Percentiles rank a stretch among this genome's conserved stretches.
phyloP scores from a whole-genome alignment of 768 basidiomycete species.

The Pholiota conissans region DNA sequence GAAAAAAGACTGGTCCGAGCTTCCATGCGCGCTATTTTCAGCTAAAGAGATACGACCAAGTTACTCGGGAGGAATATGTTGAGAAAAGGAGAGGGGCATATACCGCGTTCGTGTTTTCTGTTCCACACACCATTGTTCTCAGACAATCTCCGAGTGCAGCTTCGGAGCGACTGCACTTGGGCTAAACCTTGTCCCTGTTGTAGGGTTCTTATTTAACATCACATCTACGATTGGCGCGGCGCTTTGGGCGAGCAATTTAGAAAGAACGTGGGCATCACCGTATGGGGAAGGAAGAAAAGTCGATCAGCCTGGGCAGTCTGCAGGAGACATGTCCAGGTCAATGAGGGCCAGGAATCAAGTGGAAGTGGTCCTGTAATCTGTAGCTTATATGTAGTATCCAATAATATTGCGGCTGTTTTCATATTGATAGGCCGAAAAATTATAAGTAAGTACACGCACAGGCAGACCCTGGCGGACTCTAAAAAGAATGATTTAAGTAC shows the following conservation, averaged over 20 bases:
- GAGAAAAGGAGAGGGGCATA: slow-evolving; percentile 55
- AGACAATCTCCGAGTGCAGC: slow-evolving; percentile 26
- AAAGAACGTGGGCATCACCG: slow-evolving; percentile 32
- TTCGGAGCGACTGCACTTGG: slow-evolving; percentile 62
- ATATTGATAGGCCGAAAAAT: too few relatives aligned
- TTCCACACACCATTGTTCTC: background rate
- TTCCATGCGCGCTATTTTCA: slow-evolving; percentile 72
- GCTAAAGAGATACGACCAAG: slow-evolving; percentile 53
- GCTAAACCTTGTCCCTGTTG: slow-evolving; percentile 60
- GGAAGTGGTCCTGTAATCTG: slow-evolving; percentile 17
- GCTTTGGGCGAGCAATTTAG: slow-evolving; percentile 70
- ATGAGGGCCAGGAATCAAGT: slow-evolving; percentile 18
- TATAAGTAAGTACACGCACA: too few relatives aligned
- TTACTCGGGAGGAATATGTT: slow-evolving; percentile 45
- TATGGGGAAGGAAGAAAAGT: slow-evolving; percentile 13
- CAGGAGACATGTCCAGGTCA: slow-evolving; percentile 13
- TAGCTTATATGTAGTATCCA: background rate
- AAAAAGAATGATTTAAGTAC: too few relatives aligned
- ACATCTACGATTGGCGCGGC: slow-evolving; percentile 71
- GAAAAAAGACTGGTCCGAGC: slow-evolving; percentile 48
- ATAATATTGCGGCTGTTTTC: too few relatives aligned
- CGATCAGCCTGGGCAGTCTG: slow-evolving; percentile 15
- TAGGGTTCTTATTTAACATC: slow-evolving; percentile 59
- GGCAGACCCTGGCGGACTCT: too few relatives aligned
- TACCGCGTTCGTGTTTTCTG: slow-evolving; percentile 49